Conservation (phyloP, 768 basidiomycete species). For the Lentinula edodes region DNA sequence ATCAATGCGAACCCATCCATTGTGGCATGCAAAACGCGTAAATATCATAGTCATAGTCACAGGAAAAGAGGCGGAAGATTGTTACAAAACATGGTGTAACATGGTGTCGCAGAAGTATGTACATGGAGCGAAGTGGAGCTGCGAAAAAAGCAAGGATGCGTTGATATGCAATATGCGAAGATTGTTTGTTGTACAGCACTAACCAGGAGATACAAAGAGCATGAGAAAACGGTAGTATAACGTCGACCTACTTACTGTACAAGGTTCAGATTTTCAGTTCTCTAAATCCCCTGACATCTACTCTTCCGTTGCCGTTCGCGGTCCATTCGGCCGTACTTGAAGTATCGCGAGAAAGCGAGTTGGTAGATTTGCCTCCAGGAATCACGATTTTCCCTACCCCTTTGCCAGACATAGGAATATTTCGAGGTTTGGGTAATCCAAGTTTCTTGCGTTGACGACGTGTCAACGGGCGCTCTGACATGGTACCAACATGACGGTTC, state of each 20-base stretch:
- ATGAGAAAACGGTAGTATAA: not conserved
- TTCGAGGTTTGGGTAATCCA: conserved; percentile 54
- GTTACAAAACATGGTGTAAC: not conserved
- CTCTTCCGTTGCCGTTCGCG: conserved; percentile 45
- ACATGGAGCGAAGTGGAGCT: not conserved
- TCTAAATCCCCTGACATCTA: conserved; percentile 55
- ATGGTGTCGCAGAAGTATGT: not conserved
- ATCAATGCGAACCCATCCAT: too few relatives aligned
- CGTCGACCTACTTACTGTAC: not conserved
- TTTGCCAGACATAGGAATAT: conserved; percentile 26
- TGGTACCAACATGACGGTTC: conserved; percentile 1
- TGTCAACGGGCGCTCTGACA: conserved; percentile 44
- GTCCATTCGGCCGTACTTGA: conserved; percentile 39
- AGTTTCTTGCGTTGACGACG: conserved; percentile 64
- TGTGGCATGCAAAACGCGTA: too few relatives aligned
- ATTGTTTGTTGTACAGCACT: conserved; percentile 1
- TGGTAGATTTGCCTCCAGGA: conserved; percentile 52
- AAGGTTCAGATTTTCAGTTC: conserved; percentile 47
- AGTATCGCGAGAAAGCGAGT: conserved; percentile 18
- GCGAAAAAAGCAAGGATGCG: not conserved
- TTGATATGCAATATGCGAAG: not conserved
- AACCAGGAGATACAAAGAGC: not conserved
- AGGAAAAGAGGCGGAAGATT: not conserved
- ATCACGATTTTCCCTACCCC: conserved; percentile 62
- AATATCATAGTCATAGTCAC: not conserved